Percentiles rank a stretch among this genome's conserved stretches.
phyloP scores from a whole-genome alignment of 2,329 filamentous ascomycete species.

The Davidsoniella neocaledoniae region DNA sequence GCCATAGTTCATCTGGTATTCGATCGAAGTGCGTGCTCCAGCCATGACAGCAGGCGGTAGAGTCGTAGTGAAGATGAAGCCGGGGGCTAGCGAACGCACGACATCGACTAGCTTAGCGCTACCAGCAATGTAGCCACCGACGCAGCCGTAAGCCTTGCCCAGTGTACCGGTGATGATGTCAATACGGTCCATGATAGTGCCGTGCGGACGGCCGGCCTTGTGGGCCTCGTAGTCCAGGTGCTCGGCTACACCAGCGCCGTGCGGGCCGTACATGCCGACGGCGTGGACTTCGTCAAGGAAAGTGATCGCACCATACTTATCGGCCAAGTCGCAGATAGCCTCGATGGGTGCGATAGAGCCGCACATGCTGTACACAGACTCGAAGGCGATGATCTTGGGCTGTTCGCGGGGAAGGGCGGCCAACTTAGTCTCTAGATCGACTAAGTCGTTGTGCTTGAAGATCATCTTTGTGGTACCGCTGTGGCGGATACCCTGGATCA shows the following conservation, averaged over 20 bases:
- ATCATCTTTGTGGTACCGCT: constrained; percentile 95
- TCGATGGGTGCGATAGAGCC: constrained; percentile 92
- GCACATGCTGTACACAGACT: constrained; percentile 99
- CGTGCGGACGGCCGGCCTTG: constrained; percentile 51
- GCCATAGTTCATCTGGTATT: constrained; percentile 75
- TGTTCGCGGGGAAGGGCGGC: constrained; percentile 68
- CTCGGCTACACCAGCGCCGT: constrained; percentile 89
- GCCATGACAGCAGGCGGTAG: constrained; percentile 95
- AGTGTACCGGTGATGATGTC: constrained; percentile 97
- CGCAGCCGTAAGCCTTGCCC: constrained; percentile 94
- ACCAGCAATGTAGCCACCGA: constrained; percentile 93
- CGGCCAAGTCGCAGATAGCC: constrained; percentile 86
- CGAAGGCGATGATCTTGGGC: constrained; percentile 97
- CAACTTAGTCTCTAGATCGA: constrained; percentile 80
- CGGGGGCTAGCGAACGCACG: constrained; percentile 83
- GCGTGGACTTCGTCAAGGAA: constrained; percentile 98
- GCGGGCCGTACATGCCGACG: constrained; percentile 96
- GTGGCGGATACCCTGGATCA: constrained; percentile 98
- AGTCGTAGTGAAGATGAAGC: constrained; percentile 98
- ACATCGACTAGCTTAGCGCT: constrained; percentile 76
- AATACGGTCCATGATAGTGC: constrained; percentile 85
- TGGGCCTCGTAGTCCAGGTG: constrained; percentile 91
- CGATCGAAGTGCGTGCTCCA: constrained; percentile 76
- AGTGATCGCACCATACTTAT: constrained; percentile 94
- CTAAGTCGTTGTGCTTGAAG: constrained; percentile 96